Percentiles rank a stretch among this genome's conserved stretches.
phyloP scores from a whole-genome alignment of 169 alveolate species.

The Theileria sp. region DNA sequence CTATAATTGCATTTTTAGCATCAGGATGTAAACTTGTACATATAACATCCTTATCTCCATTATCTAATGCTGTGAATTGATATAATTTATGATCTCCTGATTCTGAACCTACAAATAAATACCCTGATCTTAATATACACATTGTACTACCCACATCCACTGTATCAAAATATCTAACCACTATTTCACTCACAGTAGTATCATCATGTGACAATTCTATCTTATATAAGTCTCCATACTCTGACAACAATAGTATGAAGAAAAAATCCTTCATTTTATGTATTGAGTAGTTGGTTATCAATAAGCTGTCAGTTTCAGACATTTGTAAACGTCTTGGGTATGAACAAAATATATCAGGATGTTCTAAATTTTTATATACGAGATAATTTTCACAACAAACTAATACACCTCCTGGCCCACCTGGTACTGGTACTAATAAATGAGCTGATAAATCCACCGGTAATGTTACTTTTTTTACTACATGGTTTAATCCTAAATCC shows the following conservation, averaged over 20 bases:
- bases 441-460: conserved; percentile 86
- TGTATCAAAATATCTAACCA: conserved; percentile 94
- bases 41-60: conserved; percentile 80
- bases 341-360: conserved; percentile 88
- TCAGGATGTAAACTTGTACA: conserved; percentile 87
- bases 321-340: conserved; percentile 93
- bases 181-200: conserved; percentile 84
- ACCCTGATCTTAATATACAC: conserved; percentile 93
- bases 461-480: conserved; percentile 88
- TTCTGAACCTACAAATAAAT: conserved; percentile 95
- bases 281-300: conserved; percentile 86
- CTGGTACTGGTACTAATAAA: conserved; percentile 90
- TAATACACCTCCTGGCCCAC: conserved; percentile 97
- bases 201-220: conserved; percentile 85
- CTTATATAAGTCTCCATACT: conserved; percentile 93
- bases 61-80: conserved; percentile 80
- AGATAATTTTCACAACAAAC: conserved; percentile 94
- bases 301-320: conserved; percentile 80
- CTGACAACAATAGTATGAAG: conserved; percentile 92
- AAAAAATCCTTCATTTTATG: conserved; percentile 91
- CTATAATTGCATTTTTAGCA: conserved; percentile 82
- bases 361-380: conserved; percentile 90
- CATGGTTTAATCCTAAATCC: conserved; percentile 99
- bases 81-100: conserved; percentile 91
- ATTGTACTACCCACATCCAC: conserved; percentile 89